phyloP scores from a whole-genome alignment of 2,329 filamentous ascomycete genomes.

The Penicillium janthinellum region DNA sequence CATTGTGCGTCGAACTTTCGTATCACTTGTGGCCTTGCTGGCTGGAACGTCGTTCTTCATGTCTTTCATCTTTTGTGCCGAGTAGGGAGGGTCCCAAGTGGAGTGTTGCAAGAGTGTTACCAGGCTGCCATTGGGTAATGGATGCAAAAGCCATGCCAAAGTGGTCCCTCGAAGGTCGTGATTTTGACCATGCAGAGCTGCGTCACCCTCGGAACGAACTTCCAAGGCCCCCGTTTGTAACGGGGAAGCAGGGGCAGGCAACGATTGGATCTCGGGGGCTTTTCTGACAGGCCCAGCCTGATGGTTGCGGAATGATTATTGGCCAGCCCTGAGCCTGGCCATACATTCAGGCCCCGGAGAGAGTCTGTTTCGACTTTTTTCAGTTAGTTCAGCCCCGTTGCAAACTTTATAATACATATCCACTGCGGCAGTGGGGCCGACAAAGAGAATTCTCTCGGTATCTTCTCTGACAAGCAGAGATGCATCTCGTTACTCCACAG shows the following conservation, averaged over 20 bases:
- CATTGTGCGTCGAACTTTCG: slow-evolving; percentile 12
- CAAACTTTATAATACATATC: neutral
- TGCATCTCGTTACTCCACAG: slow-evolving; percentile 10
- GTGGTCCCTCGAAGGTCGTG: neutral
- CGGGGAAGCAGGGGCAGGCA: slow-evolving; percentile 9
- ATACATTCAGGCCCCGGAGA: neutral
- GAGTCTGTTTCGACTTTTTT: neutral
- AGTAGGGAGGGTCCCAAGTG: neutral
- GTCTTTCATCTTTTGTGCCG: neutral
- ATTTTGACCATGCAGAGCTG: neutral
- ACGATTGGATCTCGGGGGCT: slow-evolving; percentile 6
- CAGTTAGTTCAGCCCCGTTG: neutral
- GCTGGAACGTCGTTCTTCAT: slow-evolving; percentile 7
- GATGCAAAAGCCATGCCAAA: neutral
- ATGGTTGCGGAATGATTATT: slow-evolving; percentile 9
- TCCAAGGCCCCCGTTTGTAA: neutral
- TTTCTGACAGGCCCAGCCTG: slow-evolving; percentile 10
- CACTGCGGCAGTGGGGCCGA: neutral
- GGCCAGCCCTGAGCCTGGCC: slow-evolving; percentile 5
- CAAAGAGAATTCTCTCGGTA: neutral
- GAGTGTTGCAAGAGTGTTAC: neutral
- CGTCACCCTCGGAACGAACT: slow-evolving; percentile 4
- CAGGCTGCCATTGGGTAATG: neutral
- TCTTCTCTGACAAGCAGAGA: neutral
- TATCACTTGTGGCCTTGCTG: slow-evolving; percentile 1